Base-by-base conservation (phyloP, 129 eudicot species). In the Chrysanthemum seticuspe region DNA sequence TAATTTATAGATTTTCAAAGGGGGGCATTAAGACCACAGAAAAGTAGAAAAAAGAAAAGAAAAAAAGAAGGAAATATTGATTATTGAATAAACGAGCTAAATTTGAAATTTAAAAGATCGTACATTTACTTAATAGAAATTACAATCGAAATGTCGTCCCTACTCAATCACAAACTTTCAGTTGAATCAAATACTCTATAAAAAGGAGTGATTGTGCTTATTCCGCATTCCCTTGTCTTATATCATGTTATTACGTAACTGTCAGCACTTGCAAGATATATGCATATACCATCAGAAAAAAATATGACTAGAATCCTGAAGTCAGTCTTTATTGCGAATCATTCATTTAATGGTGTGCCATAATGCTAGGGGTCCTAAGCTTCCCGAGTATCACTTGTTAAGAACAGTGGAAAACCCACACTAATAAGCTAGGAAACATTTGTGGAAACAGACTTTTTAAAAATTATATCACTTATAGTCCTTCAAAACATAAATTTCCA, bases 151-250 rank as follows among this genome's bases (percentile, higher is more conserved):
- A 67, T 67, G 45, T 67, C 71, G 21, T 67, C 19, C 56, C 18
- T 48, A 58, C 12, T 67, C 58, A 10, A 48, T 48, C 57, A 48
- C 10, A 67, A 67, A 48, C 71, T 48, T 67, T 21, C 71, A 67
- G 5, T 48, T 67, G 18, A 67, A 47, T 12, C 58, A 48, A 15
- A 51, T 18, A 67, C 23, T 12, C 23, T 23, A 48, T 31, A 1
- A 48, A n/a, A 67, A 23, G 18, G 2, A 67, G 19, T 67, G 57
- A 19, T 19, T 47, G 51, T 19, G 36, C 49, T 67, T 40, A 13
- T 45, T 50, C 56, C 16, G 36, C 57, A 67, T 67, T 67, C 56
- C 36, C 13, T 13, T 10, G 23, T 47, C 71, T 67, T 47, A 47
- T 48, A 67, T 21, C 31, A 13, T 52, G 31, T 52, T 12, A 47